These are phyloP conservation scores for Pseudogymnoascus sp. DNA, from an alignment of 2,329 filamentous ascomycete genomes.

Conservation along the genomic window DNA sequence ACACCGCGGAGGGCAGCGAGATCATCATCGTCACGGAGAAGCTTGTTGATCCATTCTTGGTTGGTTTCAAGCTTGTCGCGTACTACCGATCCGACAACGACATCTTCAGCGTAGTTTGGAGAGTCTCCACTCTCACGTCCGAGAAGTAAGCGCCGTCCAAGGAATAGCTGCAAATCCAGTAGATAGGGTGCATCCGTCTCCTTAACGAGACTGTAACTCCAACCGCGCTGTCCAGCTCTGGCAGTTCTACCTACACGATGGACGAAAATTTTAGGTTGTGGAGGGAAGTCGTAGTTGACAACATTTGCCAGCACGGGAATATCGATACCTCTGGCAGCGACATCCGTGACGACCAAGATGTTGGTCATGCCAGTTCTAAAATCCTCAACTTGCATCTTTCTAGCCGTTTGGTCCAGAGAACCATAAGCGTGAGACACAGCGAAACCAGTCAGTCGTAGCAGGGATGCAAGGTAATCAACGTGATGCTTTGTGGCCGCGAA, in stretches of 20 bases:
- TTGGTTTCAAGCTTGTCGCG: constrained; percentile 68
- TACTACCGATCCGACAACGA: constrained; percentile 72
- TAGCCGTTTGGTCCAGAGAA: constrained; percentile 86
- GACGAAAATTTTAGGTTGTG: constrained; percentile 93
- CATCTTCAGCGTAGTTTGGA: constrained; percentile 71
- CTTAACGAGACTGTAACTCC: constrained; percentile 89
- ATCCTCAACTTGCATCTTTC: constrained; percentile 84
- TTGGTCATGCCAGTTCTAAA: constrained; percentile 81
- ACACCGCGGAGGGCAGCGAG: constrained; percentile 65
- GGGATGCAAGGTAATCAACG: constrained; percentile 80
- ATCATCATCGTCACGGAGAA: constrained; percentile 70
- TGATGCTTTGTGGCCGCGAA: constrained; percentile 96
- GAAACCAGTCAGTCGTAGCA: constrained; percentile 79
- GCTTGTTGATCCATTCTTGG: constrained; percentile 77
- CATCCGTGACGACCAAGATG: constrained; percentile 91
- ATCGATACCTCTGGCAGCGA: constrained; percentile 95
- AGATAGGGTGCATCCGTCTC: constrained; percentile 88
- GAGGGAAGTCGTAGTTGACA: constrained; percentile 97
- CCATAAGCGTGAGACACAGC: constrained; percentile 92
- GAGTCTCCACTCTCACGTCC: constrained; percentile 57
- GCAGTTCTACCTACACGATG: constrained; percentile 95
- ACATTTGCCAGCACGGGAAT: constrained; percentile 94
- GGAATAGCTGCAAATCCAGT: constrained; percentile 87
- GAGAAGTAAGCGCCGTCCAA: constrained; percentile 75
- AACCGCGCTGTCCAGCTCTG: constrained; percentile 83